Conservation (phyloP, 2,329 filamentous ascomycete genomes). For the Tolypocladium capitatum region DNA sequence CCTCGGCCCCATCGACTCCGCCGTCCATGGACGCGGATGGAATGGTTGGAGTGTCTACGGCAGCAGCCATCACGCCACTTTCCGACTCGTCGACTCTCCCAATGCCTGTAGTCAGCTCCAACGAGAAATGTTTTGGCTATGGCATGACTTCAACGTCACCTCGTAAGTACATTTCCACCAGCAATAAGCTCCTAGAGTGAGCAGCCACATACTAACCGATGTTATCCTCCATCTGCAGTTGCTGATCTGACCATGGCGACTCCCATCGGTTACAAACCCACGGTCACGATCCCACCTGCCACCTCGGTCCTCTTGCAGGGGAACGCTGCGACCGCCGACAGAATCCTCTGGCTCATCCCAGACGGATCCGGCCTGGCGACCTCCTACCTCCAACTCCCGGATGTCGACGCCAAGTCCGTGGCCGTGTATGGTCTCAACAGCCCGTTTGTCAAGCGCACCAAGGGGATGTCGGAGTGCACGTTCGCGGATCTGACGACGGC, state of each 20-base stretch:
- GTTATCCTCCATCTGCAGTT: background rate
- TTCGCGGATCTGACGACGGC: background rate
- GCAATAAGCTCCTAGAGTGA: no score
- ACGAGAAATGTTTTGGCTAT: no score
- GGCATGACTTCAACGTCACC: no score
- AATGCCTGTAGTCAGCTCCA: no score
- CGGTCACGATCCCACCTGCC: constrained; percentile 3
- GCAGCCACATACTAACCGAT: no score
- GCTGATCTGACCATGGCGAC: background rate
- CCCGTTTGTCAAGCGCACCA: constrained; percentile 1
- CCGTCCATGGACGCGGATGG: background rate
- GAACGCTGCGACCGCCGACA: constrained; percentile 2
- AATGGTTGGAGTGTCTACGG: background rate
- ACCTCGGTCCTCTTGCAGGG: constrained; percentile 11
- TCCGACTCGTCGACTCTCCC: no score
- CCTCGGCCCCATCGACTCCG: background rate
- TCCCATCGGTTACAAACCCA: constrained; percentile 1
- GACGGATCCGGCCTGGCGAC: constrained; percentile 17
- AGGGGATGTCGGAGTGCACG: background rate
- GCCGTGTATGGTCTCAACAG: constrained; percentile 3
- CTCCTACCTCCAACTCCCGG: constrained; percentile 10
- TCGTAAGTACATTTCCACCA: no score
- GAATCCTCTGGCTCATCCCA: constrained; percentile 13
- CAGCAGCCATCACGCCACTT: no score
- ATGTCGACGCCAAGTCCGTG: background rate